Evolutionary conservation across 2,329 filamentous ascomycete genomes (phyloP).

Genomic region (Verticillium zaregamsianum): DNA sequence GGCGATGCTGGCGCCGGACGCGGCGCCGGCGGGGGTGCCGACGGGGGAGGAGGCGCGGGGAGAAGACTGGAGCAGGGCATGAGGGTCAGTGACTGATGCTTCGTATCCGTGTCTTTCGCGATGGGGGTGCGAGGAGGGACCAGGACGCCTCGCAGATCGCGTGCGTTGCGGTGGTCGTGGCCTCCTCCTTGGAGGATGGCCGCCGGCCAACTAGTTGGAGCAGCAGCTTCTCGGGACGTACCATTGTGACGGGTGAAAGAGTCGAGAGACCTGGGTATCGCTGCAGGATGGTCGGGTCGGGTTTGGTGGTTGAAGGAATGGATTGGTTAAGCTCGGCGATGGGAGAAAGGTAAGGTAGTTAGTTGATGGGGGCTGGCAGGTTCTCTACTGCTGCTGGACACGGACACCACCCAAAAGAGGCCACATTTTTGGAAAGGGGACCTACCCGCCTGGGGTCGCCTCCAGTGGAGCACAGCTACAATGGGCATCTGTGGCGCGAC

Average conservation of each 20-base stretch:
- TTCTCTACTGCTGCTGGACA: not conserved
- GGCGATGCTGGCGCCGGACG: conserved; percentile 65
- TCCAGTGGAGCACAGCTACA: not conserved
- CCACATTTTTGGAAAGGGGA: conserved; percentile 4
- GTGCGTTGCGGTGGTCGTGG: not conserved
- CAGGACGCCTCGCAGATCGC: not conserved
- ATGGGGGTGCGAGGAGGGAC: not conserved
- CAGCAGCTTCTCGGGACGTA: not conserved
- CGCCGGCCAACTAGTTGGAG: not conserved
- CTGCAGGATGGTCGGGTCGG: conserved; percentile 22
- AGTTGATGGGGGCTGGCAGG: not conserved
- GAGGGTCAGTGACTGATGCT: not conserved
- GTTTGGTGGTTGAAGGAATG: conserved; percentile 1
- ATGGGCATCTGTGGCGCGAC: not conserved
- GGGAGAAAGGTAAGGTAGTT: not conserved
- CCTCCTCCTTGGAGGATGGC: not conserved
- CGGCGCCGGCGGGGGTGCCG: conserved; percentile 47
- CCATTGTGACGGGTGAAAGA: not conserved
- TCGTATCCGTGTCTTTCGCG: not conserved
- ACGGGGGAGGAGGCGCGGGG: conserved; percentile 57
- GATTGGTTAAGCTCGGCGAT: conserved; percentile 1
- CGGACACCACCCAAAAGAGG: conserved; percentile 3
- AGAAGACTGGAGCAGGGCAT: conserved; percentile 42
- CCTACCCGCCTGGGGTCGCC: not conserved
- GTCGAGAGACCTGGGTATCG: conserved; percentile 19